Evolutionary conservation across 768 basidiomycete genomes (phyloP).

Genomic region (Pholiota molesta): DNA sequence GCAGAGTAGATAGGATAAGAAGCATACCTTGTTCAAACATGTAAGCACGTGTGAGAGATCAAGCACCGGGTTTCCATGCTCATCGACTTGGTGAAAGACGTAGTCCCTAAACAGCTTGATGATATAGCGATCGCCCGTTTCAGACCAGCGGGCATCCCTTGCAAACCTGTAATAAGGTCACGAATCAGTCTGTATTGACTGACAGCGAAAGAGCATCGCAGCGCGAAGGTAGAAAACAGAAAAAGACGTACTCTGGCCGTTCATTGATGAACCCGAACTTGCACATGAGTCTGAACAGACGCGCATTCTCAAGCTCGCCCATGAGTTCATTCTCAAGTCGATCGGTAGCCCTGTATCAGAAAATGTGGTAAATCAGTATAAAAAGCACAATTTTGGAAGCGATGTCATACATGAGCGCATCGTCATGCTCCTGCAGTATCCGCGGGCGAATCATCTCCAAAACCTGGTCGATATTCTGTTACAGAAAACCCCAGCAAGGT

Average conservation of each 20-base stretch:
- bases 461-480: slow-evolving; percentile 75
- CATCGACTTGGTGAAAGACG: slow-evolving; percentile 97
- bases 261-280: slow-evolving; percentile 99
- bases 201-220: background rate
- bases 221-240: background rate
- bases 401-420: slow-evolving; percentile 67
- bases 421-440: slow-evolving; percentile 81
- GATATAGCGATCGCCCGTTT: slow-evolving; percentile 97
- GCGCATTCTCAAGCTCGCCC: slow-evolving; percentile 91
- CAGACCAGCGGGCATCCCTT: slow-evolving; percentile 96
- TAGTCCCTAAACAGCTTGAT: slow-evolving; percentile 98
- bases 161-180: slow-evolving; percentile 64
- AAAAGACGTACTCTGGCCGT: slow-evolving; percentile 83
- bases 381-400: background rate
- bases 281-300: slow-evolving; percentile 84
- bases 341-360: slow-evolving; percentile 67
- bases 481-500: too few species aligned
- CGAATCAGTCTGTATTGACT: background rate
- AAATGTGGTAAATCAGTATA: background rate
- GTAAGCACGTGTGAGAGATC: slow-evolving; percentile 90
- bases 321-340: slow-evolving; percentile 81
- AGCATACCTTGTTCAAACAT: slow-evolving; percentile 79
- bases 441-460: slow-evolving; percentile 78
- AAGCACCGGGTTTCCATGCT: slow-evolving; percentile 84
- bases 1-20: background rate